phyloP scores from a whole-genome alignment of 768 basidiomycete species.

The Cystobasidium onofrii region DNA sequence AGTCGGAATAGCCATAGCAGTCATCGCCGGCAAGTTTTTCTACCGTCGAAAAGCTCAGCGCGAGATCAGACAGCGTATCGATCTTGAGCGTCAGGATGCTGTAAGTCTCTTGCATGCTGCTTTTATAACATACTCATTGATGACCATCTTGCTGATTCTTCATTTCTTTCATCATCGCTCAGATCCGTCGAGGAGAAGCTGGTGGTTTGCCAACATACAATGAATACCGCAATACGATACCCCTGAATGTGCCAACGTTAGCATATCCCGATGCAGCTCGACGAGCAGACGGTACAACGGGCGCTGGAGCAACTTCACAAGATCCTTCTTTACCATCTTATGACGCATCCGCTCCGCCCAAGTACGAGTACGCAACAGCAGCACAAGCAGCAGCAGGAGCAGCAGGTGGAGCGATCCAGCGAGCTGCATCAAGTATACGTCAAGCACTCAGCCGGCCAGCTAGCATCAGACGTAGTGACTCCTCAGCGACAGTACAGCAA shows the following conservation, averaged over 20 bases:
- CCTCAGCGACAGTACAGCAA: not conserved
- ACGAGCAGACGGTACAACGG: not conserved
- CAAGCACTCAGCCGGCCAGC: not conserved
- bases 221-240: not conserved
- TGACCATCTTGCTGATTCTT: not conserved
- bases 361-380: slow-evolving; percentile 10
- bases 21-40: slow-evolving; percentile 12
- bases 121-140: too few relatives aligned
- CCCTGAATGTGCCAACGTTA: slow-evolving; percentile 11
- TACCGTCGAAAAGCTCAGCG: slow-evolving; percentile 3
- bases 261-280: slow-evolving; percentile 11
- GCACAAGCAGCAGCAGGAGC: slow-evolving; percentile 4
- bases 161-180: too few relatives aligned
- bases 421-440: not conserved
- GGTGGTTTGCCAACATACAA: slow-evolving; percentile 12
- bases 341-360: slow-evolving; percentile 2
- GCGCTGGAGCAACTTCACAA: not conserved
- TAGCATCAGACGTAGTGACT: not conserved
- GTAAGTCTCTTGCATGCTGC: not conserved
- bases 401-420: not conserved
- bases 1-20: slow-evolving; percentile 6
- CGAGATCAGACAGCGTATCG: not conserved
- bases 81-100: slow-evolving; percentile 8
- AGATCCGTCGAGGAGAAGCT: slow-evolving; percentile 17
- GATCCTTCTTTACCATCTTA: not conserved